Conservation (phyloP, 768 basidiomycete genomes). For the Kwoniella sp. region DNA sequence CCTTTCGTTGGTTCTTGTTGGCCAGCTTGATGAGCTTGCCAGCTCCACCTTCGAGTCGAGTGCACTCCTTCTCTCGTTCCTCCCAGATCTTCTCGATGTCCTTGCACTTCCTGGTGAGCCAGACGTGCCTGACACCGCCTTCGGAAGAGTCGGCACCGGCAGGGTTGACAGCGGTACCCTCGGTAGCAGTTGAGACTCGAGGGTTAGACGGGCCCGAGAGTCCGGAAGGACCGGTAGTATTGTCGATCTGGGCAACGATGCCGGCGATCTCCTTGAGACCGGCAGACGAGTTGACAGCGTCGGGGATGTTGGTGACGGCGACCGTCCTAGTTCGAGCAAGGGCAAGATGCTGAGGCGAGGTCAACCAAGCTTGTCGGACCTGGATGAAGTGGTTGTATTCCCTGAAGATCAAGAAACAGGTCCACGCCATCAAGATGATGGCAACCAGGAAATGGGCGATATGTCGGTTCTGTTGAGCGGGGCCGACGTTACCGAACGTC, state of each 20-base stretch:
- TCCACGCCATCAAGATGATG: slow-evolving; percentile 53
- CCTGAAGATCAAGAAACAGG: slow-evolving; percentile 50
- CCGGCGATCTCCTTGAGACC: slow-evolving; percentile 49
- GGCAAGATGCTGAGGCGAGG: slow-evolving; percentile 51
- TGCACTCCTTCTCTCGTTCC: slow-evolving; percentile 53
- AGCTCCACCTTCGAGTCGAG: slow-evolving; percentile 55
- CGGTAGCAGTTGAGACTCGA: slow-evolving; percentile 20
- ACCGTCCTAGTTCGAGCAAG: slow-evolving; percentile 54
- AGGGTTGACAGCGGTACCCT: slow-evolving; percentile 28
- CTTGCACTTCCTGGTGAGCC: slow-evolving; percentile 54
- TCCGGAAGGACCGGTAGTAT: slow-evolving; percentile 23
- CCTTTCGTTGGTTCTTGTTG: slow-evolving; percentile 55
- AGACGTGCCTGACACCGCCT: slow-evolving; percentile 48
- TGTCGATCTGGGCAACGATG: slow-evolving; percentile 37
- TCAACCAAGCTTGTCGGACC: slow-evolving; percentile 54
- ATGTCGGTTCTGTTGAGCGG: slow-evolving; percentile 40
- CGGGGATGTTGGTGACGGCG: slow-evolving; percentile 51
- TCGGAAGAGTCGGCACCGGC: slow-evolving; percentile 20
- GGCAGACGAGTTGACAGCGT: slow-evolving; percentile 44
- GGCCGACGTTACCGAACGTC: slow-evolving; percentile 55
- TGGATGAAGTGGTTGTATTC: slow-evolving; percentile 55
- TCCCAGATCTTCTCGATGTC: slow-evolving; percentile 54
- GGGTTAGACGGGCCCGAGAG: slow-evolving; percentile 7
- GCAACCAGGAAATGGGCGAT: slow-evolving; percentile 54
- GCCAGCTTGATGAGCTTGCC: slow-evolving; percentile 52